Percentiles rank a stretch among this genome's conserved stretches.
These are phyloP conservation scores for Tylopilus rubrobrunneus DNA, from an alignment of 768 basidiomycete genomes.

Conservation along the genomic window DNA sequence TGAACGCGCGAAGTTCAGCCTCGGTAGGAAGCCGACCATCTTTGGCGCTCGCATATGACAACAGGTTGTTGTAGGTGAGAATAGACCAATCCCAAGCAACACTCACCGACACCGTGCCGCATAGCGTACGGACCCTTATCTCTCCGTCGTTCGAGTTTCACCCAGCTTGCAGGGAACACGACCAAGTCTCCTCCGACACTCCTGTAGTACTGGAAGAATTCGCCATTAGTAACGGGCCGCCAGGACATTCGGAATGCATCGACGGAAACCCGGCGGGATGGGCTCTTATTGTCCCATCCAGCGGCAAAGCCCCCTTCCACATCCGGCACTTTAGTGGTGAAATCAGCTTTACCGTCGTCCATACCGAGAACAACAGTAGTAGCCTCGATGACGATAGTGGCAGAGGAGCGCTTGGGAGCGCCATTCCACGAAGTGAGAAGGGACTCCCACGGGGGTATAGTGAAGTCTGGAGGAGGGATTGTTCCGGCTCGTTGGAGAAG, in stretches of 20 bases:
- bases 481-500: slow-evolving; percentile 76
- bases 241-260: slow-evolving; percentile 73
- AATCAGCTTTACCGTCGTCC: slow-evolving; percentile 75
- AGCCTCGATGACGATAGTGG: slow-evolving; percentile 60
- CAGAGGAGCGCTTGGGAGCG: slow-evolving; percentile 37
- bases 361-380: slow-evolving; percentile 68
- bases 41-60: slow-evolving; percentile 75
- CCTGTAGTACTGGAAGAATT: slow-evolving; percentile 70
- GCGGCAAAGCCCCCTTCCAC: slow-evolving; percentile 56
- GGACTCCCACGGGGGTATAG: slow-evolving; percentile 64
- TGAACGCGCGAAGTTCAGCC: slow-evolving; percentile 77
- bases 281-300: slow-evolving; percentile 92
- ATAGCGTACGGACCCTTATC: slow-evolving; percentile 73
- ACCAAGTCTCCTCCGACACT: slow-evolving; percentile 42
- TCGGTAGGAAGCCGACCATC: slow-evolving; percentile 97
- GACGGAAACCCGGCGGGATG: slow-evolving; percentile 56
- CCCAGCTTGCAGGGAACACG: slow-evolving; percentile 26
- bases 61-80: slow-evolving; percentile 70
- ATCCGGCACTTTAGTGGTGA: slow-evolving; percentile 39
- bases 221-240: slow-evolving; percentile 84
- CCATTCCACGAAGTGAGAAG: slow-evolving; percentile 46
- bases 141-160: slow-evolving; percentile 11
- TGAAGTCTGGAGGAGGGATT: slow-evolving; percentile 72
- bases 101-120: slow-evolving; percentile 77
- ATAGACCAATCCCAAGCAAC: slow-evolving; percentile 85